Conservation (phyloP, 257 asterid species). For the Primulina huaijiensis region DNA sequence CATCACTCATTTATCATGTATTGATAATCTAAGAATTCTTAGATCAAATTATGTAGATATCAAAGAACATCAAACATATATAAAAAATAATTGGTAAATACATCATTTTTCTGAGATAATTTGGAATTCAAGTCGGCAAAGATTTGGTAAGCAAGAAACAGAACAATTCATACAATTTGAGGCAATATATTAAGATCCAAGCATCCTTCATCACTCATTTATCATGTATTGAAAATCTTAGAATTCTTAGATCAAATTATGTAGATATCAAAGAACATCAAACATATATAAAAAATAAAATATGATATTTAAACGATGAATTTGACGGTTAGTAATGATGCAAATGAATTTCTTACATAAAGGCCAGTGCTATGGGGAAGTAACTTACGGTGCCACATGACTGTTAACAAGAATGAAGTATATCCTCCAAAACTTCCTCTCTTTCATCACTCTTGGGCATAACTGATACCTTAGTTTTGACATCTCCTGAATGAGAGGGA, state of each 20-base stretch:
- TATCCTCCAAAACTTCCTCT: conserved; percentile 92
- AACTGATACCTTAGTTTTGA: conserved; percentile 73
- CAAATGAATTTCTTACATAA: background rate
- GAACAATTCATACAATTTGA: background rate
- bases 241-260: background rate
- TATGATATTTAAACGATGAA: background rate
- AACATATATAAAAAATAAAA: background rate
- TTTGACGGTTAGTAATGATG: background rate
- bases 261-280: background rate
- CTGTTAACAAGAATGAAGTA: conserved; percentile 83
- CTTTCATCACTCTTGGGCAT: conserved; percentile 90
- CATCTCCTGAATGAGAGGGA: conserved; percentile 60
- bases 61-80: background rate
- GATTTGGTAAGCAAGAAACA: conserved; percentile 9
- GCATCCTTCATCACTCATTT: background rate
- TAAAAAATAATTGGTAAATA: too few relatives aligned
- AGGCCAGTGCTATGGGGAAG: conserved; percentile 15
- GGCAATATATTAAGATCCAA: background rate
- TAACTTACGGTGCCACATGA: conserved; percentile 76
- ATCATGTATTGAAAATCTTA: background rate
- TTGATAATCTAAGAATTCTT: background rate
- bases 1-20: background rate
- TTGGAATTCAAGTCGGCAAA: background rate
- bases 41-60: background rate
- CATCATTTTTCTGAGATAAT: background rate